These are phyloP conservation scores for Nakazawaea peltata DNA, from an alignment of 805 yeast genomes.

Conservation along the genomic window DNA sequence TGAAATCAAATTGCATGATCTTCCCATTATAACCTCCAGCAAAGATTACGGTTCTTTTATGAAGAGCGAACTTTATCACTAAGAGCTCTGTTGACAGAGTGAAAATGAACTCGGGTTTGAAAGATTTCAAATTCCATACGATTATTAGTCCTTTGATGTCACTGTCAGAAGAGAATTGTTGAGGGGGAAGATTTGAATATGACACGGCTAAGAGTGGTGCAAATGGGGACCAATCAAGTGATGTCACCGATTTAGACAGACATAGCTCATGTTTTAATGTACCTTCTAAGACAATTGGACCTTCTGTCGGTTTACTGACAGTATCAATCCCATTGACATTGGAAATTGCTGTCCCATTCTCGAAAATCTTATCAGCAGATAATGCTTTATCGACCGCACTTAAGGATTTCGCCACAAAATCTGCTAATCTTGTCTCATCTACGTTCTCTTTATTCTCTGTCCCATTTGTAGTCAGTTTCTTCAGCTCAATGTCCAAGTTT, in stretches of 20 bases:
- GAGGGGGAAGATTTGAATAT: slow-evolving; percentile 7
- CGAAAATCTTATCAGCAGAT: neutral
- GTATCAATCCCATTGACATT: no score
- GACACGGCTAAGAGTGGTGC: slow-evolving; percentile 11
- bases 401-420: slow-evolving; percentile 5
- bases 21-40: slow-evolving; percentile 32
- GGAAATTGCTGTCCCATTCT: no score
- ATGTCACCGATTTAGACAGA: slow-evolving; percentile 8
- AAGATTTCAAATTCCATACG: slow-evolving; percentile 17
- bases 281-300: neutral
- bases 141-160: slow-evolving; percentile 24
- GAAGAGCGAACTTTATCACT: slow-evolving; percentile 22
- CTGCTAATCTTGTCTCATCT: slow-evolving; percentile 8
- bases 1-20: slow-evolving; percentile 31
- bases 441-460: neutral
- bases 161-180: neutral
- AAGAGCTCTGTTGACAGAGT: slow-evolving; percentile 24
- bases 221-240: slow-evolving; percentile 14
- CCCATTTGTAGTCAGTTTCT: neutral
- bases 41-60: slow-evolving; percentile 21
- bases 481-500: neutral
- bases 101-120: slow-evolving; percentile 24
- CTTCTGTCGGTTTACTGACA: neutral
- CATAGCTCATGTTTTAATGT: slow-evolving; percentile 3
- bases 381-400: slow-evolving; percentile 4